Conservation (phyloP, 306 rosid genomes). For the Chamaecrista fasciculata region DNA sequence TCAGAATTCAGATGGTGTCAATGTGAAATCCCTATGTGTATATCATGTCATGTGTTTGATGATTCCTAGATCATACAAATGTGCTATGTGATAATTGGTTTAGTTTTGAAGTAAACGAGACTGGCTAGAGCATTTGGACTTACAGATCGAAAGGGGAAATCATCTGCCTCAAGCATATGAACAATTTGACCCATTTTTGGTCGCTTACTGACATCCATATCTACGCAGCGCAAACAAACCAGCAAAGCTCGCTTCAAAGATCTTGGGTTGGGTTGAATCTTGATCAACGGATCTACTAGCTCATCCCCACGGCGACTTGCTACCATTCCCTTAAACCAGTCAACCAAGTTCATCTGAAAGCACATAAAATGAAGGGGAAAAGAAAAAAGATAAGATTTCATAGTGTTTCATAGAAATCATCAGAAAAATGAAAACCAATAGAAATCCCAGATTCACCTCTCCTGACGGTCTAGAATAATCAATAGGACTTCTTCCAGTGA, state of each 20-base stretch:
- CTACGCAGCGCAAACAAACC: conserved; percentile 87
- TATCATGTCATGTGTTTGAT: too few species aligned
- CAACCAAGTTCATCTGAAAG: conserved; percentile 91
- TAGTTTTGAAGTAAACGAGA: too few species aligned
- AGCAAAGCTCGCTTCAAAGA: conserved; percentile 78
- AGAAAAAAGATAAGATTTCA: conserved; percentile 3
- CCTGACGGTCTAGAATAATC: conserved; percentile 89
- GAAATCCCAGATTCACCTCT: conserved; percentile 56
- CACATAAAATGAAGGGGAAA: conserved; percentile 23
- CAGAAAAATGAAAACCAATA: not conserved
- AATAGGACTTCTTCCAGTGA: conserved; percentile 93
- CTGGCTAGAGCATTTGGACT: conserved; percentile 26
- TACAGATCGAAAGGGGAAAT: conserved; percentile 87
- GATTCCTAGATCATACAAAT: not conserved
- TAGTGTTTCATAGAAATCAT: not conserved
- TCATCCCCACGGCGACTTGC: conserved; percentile 86
- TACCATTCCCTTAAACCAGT: conserved; percentile 94
- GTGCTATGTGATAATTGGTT: not conserved
- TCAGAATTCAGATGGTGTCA: too few species aligned
- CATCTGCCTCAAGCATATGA: conserved; percentile 97
- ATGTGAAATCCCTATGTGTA: too few species aligned
- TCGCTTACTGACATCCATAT: conserved; percentile 77
- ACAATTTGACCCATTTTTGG: conserved; percentile 98
- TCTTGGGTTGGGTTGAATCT: conserved; percentile 70
- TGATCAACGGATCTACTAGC: conserved; percentile 73